Evolutionary conservation across 805 yeast genomes (phyloP).

Genomic region (Cyberlindnera mycetangii): DNA sequence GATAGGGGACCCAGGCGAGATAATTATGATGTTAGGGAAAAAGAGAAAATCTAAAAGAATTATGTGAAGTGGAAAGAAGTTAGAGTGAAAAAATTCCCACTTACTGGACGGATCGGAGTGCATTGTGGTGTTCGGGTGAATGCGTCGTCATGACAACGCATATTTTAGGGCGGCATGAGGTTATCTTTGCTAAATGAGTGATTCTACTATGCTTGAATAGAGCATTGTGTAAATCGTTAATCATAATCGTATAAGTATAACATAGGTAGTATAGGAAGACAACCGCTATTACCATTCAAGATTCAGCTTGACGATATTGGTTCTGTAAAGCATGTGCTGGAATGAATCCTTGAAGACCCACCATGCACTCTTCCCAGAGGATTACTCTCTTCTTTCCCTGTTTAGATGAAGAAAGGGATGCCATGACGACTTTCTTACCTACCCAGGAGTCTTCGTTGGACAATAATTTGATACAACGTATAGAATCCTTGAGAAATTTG

Average conservation of each 20-base stretch:
- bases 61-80: conserved; percentile 1
- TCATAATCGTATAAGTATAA: neutral
- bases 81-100: conserved; percentile 1
- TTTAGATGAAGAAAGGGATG: neutral
- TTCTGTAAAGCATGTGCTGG: conserved; percentile 1
- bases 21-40: conserved; percentile 15
- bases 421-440: conserved; percentile 33
- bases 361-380: conserved; percentile 15
- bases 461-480: conserved; percentile 56
- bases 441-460: conserved; percentile 52
- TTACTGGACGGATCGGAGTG: neutral
- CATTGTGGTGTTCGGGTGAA: conserved; percentile 3
- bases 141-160: neutral
- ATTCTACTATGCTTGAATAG: neutral
- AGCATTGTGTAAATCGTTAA: neutral
- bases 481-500: conserved; percentile 46
- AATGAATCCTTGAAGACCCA: conserved; percentile 22
- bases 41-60: neutral
- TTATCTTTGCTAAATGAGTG: neutral
- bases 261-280: neutral
- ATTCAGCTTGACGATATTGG: neutral
- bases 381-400: conserved; percentile 3
- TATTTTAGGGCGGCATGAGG: conserved; percentile 1
- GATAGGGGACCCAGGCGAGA: conserved; percentile 13
- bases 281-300: no score